Conservation (phyloP, 768 basidiomycete species). For the Xerocomellus amylosporus region DNA sequence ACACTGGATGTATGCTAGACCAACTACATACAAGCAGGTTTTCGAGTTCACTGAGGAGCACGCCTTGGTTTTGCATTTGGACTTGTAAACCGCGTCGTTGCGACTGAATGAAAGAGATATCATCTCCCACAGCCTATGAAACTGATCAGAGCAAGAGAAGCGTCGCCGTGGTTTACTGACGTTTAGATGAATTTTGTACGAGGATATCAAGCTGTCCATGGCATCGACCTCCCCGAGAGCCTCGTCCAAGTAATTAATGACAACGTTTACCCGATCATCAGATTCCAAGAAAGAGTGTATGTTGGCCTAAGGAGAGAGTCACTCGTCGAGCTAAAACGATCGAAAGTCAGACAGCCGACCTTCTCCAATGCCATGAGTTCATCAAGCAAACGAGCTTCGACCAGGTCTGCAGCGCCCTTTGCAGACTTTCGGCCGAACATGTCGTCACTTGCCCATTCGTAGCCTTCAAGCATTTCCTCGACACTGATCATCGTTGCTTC, state of each 20-base stretch:
- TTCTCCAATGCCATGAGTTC: slow-evolving; percentile 93
- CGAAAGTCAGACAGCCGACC: slow-evolving; percentile 41
- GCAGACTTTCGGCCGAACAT: slow-evolving; percentile 62
- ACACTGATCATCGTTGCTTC: slow-evolving; percentile 87
- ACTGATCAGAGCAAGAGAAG: slow-evolving; percentile 10
- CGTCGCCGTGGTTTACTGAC: slow-evolving; percentile 44
- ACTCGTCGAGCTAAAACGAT: background rate
- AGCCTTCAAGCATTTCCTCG: slow-evolving; percentile 98
- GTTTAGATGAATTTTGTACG: slow-evolving; percentile 96
- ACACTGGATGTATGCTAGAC: background rate
- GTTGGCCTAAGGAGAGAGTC: slow-evolving; percentile 57
- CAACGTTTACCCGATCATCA: slow-evolving; percentile 84
- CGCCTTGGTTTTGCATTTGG: slow-evolving; percentile 92
- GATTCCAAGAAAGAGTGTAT: slow-evolving; percentile 97
- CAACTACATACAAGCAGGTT: slow-evolving; percentile 66
- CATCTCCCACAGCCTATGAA: slow-evolving; percentile 84
- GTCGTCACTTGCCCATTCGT: slow-evolving; percentile 91
- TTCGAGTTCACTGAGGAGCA: slow-evolving; percentile 79
- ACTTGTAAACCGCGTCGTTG: slow-evolving; percentile 97
- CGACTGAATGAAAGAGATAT: slow-evolving; percentile 93
- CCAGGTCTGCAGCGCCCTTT: slow-evolving; percentile 81
- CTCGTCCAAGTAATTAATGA: slow-evolving; percentile 86
- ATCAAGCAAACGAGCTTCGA: slow-evolving; percentile 84
- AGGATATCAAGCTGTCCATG: slow-evolving; percentile 84
- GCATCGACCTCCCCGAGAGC: slow-evolving; percentile 85